Evolutionary conservation across 352 stramenopile species (phyloP).

Genomic region (Peronospora belbahrii): DNA sequence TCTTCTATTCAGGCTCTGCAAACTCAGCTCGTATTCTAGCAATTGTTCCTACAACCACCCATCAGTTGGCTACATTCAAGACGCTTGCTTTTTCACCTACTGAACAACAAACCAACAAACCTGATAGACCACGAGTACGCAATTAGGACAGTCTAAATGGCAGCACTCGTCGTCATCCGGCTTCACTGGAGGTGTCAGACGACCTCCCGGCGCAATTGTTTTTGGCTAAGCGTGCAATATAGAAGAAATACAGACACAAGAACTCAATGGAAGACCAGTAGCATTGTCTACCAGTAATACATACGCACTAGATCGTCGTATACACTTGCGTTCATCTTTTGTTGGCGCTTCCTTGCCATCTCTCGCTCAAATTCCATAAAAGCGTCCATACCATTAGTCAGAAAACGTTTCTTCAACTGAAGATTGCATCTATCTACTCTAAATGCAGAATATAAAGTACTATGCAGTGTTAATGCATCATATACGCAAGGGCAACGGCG

Average conservation of each 20-base stretch:
- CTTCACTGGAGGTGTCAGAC: conserved; percentile 46
- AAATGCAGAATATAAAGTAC: neutral
- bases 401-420: conserved; percentile 17
- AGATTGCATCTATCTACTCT: neutral
- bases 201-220: conserved; percentile 15
- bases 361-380: conserved; percentile 85
- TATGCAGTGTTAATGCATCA: conserved; percentile 1
- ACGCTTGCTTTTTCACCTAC: neutral
- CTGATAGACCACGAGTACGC: conserved; percentile 80
- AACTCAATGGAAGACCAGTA: conserved; percentile 1
- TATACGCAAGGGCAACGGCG: conserved; percentile 13
- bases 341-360: conserved; percentile 64
- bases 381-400: conserved; percentile 53
- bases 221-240: conserved; percentile 10
- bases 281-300: neutral
- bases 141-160: conserved; percentile 79
- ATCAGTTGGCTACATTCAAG: neutral
- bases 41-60: conserved; percentile 54
- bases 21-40: conserved; percentile 73
- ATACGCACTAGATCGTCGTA: neutral
- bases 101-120: conserved; percentile 24
- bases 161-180: conserved; percentile 80
- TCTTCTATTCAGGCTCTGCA: conserved; percentile 24
- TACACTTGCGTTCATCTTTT: conserved; percentile 26
- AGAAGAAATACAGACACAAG: neutral